phyloP scores from a whole-genome alignment of 2,329 filamentous ascomycete species.

The Fusarium staphyleae region DNA sequence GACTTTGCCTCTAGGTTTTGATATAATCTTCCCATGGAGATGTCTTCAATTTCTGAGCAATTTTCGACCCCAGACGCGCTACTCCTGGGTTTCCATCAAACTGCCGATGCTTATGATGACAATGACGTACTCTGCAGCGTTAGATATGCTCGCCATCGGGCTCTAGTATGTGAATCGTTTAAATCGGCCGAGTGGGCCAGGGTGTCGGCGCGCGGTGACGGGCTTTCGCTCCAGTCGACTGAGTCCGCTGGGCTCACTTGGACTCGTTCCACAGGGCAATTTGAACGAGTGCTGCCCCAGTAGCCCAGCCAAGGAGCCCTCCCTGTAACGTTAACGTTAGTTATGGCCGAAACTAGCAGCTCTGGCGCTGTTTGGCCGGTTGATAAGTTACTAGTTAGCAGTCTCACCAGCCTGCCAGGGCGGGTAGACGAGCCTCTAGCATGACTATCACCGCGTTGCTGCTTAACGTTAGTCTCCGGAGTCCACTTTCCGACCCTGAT shows the following conservation, averaged over 20 bases:
- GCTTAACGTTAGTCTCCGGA: too few relatives aligned
- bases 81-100: neutral
- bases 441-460: neutral
- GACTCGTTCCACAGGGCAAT: too few relatives aligned
- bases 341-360: neutral
- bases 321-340: too few relatives aligned
- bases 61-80: neutral
- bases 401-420: constrained; percentile 28
- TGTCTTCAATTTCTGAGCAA: neutral
- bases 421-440: constrained; percentile 23
- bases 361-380: constrained; percentile 5
- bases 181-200: constrained; percentile 21
- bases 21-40: constrained; percentile 3
- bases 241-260: too few relatives aligned
- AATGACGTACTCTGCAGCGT: constrained; percentile 34
- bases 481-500: constrained; percentile 28
- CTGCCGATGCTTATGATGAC: constrained; percentile 9
- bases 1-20: constrained; percentile 3
- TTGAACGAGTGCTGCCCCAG: neutral
- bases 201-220: constrained; percentile 21
- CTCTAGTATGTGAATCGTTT: constrained; percentile 33
- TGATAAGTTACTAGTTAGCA: neutral
- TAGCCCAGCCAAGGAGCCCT: constrained; percentile 8
- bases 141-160: constrained; percentile 22
- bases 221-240: neutral